phyloP scores from a whole-genome alignment of 23 red algal genomes.

The Gracilaria domingensis region DNA sequence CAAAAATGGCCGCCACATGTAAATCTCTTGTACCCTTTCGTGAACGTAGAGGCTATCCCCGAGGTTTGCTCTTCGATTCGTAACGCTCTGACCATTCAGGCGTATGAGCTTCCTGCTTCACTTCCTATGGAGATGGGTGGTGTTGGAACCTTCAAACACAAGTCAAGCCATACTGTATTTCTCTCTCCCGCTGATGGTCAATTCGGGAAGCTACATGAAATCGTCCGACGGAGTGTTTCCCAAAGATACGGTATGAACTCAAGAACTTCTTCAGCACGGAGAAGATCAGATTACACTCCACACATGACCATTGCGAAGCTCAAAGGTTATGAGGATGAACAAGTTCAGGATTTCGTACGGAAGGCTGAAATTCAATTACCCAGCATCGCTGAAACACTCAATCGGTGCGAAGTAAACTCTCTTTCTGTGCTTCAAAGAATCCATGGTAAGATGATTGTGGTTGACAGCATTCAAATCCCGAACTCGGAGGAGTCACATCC shows the following conservation, averaged over 20 bases:
- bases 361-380: neutral
- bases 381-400: neutral
- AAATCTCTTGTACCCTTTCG: conserved; percentile 15
- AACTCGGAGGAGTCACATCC: neutral
- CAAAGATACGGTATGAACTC: neutral
- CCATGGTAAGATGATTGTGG: neutral
- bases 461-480: neutral
- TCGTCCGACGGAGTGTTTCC: neutral
- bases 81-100: neutral
- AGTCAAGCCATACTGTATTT: conserved; percentile 11
- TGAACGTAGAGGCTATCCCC: neutral
- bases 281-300: neutral
- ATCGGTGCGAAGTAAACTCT: neutral
- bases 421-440: conserved; percentile 6
- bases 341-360: neutral
- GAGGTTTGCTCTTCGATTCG: conserved; percentile 29
- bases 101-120: neutral
- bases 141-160: neutral
- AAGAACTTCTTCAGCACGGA: neutral
- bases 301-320: conserved; percentile 22
- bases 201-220: neutral
- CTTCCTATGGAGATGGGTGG: neutral
- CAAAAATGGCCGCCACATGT: conserved; percentile 7
- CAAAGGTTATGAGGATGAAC: neutral
- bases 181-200: neutral